phyloP scores from a whole-genome alignment of 352 stramenopile species.

The Peronospora tabacina region DNA sequence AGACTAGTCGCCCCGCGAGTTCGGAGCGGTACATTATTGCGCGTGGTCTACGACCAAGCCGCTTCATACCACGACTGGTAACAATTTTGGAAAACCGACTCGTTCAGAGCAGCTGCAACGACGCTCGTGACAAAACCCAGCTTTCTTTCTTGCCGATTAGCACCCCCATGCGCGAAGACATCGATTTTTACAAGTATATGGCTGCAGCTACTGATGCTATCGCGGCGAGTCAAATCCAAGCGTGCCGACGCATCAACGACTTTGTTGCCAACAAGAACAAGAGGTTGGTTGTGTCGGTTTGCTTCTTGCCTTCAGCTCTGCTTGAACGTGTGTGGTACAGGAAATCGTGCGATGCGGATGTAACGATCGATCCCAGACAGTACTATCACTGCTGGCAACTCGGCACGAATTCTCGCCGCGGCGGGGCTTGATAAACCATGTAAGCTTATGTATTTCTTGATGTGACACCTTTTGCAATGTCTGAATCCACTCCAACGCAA shows the following conservation, averaged over 20 bases:
- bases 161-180: constrained; percentile 18
- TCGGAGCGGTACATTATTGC: constrained; percentile 71
- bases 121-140: background rate
- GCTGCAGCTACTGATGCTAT: constrained; percentile 28
- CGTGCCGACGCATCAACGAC: constrained; percentile 36
- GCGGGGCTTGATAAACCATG: constrained; percentile 1
- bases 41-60: constrained; percentile 14
- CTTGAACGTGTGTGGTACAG: constrained; percentile 4
- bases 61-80: constrained; percentile 22
- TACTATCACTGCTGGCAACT: constrained; percentile 47
- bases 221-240: constrained; percentile 27
- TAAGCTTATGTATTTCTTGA: background rate
- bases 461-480: constrained; percentile 19
- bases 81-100: constrained; percentile 24
- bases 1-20: constrained; percentile 75
- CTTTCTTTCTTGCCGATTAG: constrained; percentile 19
- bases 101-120: constrained; percentile 3
- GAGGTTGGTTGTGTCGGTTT: constrained; percentile 4
- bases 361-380: constrained; percentile 16
- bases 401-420: constrained; percentile 7
- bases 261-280: constrained; percentile 27
- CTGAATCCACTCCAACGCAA: constrained; percentile 91
- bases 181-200: constrained; percentile 43
- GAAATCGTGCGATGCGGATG: constrained; percentile 13
- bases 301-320: background rate